Base-by-base conservation (phyloP, 106 monocot species). In the Apostasia ramifera region DNA sequence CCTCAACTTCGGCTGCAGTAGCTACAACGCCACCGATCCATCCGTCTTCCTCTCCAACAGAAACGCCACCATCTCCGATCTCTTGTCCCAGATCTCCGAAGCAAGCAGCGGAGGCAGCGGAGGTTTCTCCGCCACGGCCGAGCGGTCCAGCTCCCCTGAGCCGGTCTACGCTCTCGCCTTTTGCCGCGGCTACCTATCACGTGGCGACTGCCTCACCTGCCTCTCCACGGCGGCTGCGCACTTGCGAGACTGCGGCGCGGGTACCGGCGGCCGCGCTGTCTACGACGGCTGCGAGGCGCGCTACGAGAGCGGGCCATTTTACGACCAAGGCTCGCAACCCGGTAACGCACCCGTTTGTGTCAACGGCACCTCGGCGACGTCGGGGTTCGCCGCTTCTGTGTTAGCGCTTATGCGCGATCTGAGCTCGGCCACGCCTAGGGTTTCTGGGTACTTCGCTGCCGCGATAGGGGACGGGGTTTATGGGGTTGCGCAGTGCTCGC, bases 231-330 rank as follows among this genome's bases (percentile, higher is more conserved):
- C 88, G 40, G 61, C 40, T 15, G 4, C 74, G 15, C 45, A 13
- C 2, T 63, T 84, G 73, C 75, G 70, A 11, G 40, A 13, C 8
- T 84, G 84, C 72, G 75, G 61, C n/a, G 50, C 63, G 61, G 81
- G 76, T 40, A 84, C 84, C 59, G 88, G 88, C n/a, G 88, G 79
- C 5, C 81, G 88, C 26, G 81, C 49, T 37, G 75, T 84, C 48
- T 73, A 55, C 63, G 84, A 88, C 66, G 88, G 84, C 37, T 88
- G 88, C 83, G 63, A 79, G 66, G 63, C 84, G 64, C 73, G 88
- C 37, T 84, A 88, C 67, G 88, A 88, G 81, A 71, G 69, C 77
- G 67, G 64, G 14, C 26, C 54, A 44, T 88, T 88, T 70, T 88
- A 67, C 76, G 79, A 88, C 56, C 75, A 80, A 69, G 39, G 76